phyloP scores from a whole-genome alignment of 306 rosid genomes.

The Ziziphus jujuba region DNA sequence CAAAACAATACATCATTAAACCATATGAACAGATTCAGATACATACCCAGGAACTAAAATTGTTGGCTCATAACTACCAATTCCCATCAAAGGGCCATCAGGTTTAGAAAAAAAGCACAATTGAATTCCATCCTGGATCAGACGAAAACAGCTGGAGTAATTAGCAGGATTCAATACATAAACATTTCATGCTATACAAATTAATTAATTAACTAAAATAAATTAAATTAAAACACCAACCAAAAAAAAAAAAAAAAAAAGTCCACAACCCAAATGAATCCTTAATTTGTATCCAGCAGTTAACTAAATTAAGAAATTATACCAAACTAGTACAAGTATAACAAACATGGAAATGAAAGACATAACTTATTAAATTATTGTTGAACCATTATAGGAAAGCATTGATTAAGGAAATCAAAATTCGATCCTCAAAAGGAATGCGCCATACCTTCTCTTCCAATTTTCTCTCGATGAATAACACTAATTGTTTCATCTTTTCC shows the following conservation, averaged over 20 bases:
- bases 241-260: background rate
- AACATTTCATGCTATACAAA: background rate
- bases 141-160: constrained; percentile 5
- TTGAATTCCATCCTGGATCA: constrained; percentile 63
- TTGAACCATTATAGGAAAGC: constrained; percentile 13
- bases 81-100: constrained; percentile 87
- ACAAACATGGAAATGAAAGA: background rate
- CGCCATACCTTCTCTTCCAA: constrained; percentile 81
- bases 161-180: constrained; percentile 4
- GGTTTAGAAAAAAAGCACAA: constrained; percentile 90
- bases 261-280: background rate
- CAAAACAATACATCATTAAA: constrained; percentile 20
- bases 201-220: too few species aligned
- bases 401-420: background rate
- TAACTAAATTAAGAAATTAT: background rate
- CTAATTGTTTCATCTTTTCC: constrained; percentile 92
- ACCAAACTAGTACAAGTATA: background rate
- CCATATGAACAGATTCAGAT: constrained; percentile 20
- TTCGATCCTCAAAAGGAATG: constrained; percentile 4
- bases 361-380: background rate
- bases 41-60: constrained; percentile 82
- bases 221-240: too few species aligned
- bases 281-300: constrained; percentile 2
- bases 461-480: constrained; percentile 76
- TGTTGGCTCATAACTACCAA: constrained; percentile 73